These are phyloP conservation scores for Lipomyces yamanashiensis DNA, from an alignment of 805 yeast species.

Conservation along the genomic window DNA sequence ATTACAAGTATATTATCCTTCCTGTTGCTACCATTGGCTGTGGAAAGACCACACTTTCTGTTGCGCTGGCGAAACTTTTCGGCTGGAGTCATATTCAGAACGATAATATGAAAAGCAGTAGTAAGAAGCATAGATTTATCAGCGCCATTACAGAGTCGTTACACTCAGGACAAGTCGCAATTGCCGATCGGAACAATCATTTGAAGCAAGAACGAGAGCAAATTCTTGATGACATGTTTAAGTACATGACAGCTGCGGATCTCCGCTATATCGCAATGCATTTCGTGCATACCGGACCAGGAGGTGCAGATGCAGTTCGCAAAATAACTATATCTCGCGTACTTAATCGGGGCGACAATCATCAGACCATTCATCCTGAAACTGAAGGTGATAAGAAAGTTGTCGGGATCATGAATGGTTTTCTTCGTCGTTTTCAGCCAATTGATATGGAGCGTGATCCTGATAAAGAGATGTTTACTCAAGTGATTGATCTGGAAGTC, in stretches of 20 bases:
- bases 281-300: conserved; percentile 53
- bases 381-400: conserved; percentile 56
- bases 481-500: conserved; percentile 62
- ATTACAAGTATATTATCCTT: conserved; percentile 64
- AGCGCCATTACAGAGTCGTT: conserved; percentile 43
- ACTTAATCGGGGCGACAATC: conserved; percentile 76
- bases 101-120: conserved; percentile 59
- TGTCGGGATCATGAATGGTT: conserved; percentile 70
- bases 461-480: conserved; percentile 65
- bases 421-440: conserved; percentile 69
- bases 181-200: conserved; percentile 86
- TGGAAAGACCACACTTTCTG: conserved; percentile 86
- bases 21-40: conserved; percentile 93
- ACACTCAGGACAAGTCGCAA: conserved; percentile 55
- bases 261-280: conserved; percentile 70
- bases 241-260: conserved; percentile 47
- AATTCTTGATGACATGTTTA: conserved; percentile 58
- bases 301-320: conserved; percentile 19
- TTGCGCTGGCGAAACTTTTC: conserved; percentile 60
- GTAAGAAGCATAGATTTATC: conserved; percentile 35
- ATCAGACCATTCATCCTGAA: conserved; percentile 72
- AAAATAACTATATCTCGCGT: conserved; percentile 65
- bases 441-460: conserved; percentile 56
- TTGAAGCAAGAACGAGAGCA: conserved; percentile 69
- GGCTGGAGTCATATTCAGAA: conserved; percentile 83